Evolutionary conservation across 2,329 filamentous ascomycete genomes (phyloP).

Genomic region (Tolypocladium cylindrosporum): DNA sequence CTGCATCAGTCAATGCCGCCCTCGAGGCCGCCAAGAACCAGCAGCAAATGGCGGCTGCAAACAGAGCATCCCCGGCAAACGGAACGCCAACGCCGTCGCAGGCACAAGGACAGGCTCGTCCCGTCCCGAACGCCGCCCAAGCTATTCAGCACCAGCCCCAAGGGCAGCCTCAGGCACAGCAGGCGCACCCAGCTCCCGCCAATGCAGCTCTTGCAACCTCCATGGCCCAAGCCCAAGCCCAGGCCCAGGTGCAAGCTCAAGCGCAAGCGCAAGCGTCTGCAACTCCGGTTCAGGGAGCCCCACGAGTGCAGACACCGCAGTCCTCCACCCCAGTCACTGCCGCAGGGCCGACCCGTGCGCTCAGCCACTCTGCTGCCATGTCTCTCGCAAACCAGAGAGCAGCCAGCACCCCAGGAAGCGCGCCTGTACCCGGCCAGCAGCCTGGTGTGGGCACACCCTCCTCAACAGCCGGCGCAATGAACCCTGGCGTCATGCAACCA

Average conservation of each 20-base stretch:
- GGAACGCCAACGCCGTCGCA: conserved; percentile 12
- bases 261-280: conserved; percentile 18
- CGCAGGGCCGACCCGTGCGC: conserved; percentile 27
- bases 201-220: conserved; percentile 34
- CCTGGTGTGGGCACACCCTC: conserved; percentile 18
- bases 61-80: conserved; percentile 18
- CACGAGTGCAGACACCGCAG: conserved; percentile 41
- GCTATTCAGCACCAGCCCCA: conserved; percentile 14
- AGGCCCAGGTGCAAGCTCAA: conserved; percentile 20
- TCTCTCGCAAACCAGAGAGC: conserved; percentile 35
- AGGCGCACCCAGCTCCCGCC: conserved; percentile 30
- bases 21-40: conserved; percentile 37
- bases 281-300: conserved; percentile 38
- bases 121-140: conserved; percentile 13
- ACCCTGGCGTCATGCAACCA: conserved; percentile 18
- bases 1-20: conserved; percentile 30
- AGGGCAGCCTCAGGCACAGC: conserved; percentile 15
- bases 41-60: conserved; percentile 18
- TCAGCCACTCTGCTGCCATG: conserved; percentile 41
- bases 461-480: conserved; percentile 15
- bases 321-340: conserved; percentile 27
- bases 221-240: conserved; percentile 25
- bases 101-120: conserved; percentile 16
- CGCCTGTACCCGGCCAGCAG: conserved; percentile 19
- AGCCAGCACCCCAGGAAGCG: conserved; percentile 21